Conservation (phyloP, 2,329 filamentous ascomycete genomes). For the Trichoderma afroharzianum region DNA sequence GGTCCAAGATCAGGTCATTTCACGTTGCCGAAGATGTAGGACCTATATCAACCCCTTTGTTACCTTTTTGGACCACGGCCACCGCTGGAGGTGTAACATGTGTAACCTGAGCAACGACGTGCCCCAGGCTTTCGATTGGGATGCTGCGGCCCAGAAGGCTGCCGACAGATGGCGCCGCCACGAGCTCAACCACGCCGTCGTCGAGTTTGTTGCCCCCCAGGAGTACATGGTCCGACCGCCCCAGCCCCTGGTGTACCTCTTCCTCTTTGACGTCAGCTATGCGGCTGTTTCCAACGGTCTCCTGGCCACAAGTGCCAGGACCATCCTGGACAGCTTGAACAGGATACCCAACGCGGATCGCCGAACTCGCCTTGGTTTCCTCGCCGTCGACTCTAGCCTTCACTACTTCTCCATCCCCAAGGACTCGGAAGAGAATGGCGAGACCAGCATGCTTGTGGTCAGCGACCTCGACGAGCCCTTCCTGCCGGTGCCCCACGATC, state of each 20-base stretch:
- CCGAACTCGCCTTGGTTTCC: constrained; percentile 86
- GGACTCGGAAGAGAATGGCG: constrained; percentile 77
- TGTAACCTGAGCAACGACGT: constrained; percentile 98
- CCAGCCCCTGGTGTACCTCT: constrained; percentile 91
- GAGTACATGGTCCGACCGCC: constrained; percentile 99
- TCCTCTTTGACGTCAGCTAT: constrained; percentile 92
- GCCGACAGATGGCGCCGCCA: constrained; percentile 89
- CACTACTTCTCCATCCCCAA: constrained; percentile 96
- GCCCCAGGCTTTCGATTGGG: constrained; percentile 99
- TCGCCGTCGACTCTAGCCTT: constrained; percentile 89
- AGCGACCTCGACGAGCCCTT: constrained; percentile 96
- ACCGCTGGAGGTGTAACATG: constrained; percentile 99
- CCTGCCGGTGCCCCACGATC: constrained; percentile 85
- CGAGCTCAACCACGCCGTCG: constrained; percentile 93
- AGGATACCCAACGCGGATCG: constrained; percentile 97
- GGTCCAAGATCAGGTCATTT: constrained; percentile 95
- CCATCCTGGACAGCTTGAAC: constrained; percentile 91
- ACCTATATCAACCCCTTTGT: constrained; percentile 98
- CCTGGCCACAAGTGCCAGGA: constrained; percentile 85
- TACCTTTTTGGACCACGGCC: constrained; percentile 92
- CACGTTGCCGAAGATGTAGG: constrained; percentile 88
- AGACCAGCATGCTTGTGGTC: constrained; percentile 88
- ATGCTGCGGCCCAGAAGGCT: constrained; percentile 83
- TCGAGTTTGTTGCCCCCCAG: constrained; percentile 95
- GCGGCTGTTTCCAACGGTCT: constrained; percentile 85